Evolutionary conservation across 345 rosid genomes (phyloP), one percentile per base, ranked within the genome.

Genomic region (Brassica nigra): DNA sequence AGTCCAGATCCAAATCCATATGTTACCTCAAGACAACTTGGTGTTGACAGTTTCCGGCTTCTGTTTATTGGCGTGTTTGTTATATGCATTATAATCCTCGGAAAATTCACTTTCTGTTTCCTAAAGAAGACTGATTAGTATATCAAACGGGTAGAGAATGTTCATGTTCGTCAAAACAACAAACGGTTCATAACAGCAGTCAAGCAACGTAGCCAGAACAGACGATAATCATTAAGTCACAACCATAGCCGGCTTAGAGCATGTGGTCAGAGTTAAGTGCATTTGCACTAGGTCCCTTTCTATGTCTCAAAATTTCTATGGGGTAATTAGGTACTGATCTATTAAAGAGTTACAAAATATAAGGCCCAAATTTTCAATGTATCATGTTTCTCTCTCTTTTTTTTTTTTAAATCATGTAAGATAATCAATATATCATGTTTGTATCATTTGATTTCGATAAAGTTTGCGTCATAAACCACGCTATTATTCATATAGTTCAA

Each of bases 11-110:
- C 81, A 6, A 78, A 65, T 29, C 76, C 81, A 2, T 11, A 6
- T 5, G 1, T 18, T 52, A 64, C 86, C 59, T 77, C 88, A 3
- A 57, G 68, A 29, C 78, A 84, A 16, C 87, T 88, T 5, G 85
- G 78, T 1, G 34, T 84, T 9, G 77, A 82, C 16, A 88, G 88
- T 57, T 88, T 88, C 63, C 27, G 88, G 87, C 68, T 87, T 15
- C 55, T 88, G 62, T 86, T 71, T 59, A 42, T 86, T 3, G 63
- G 80, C 28, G 84, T 73, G 1, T 81, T 76, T 2, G 12, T 74
- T 10, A 52, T 81, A 8, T 73, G 87, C 33, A 0, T 66, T 4
- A 1, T 52, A n/a, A 73, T 86, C n/a, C 78, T 86, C 27, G 29
- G 78, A 3, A 75, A 80, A 20, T 86, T 77, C 58, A 29, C 70